A percentile compares a stretch with the other conserved stretches of the same genome.
phyloP scores from a whole-genome alignment of 306 rosid species.

The Arachis hypogaea region DNA sequence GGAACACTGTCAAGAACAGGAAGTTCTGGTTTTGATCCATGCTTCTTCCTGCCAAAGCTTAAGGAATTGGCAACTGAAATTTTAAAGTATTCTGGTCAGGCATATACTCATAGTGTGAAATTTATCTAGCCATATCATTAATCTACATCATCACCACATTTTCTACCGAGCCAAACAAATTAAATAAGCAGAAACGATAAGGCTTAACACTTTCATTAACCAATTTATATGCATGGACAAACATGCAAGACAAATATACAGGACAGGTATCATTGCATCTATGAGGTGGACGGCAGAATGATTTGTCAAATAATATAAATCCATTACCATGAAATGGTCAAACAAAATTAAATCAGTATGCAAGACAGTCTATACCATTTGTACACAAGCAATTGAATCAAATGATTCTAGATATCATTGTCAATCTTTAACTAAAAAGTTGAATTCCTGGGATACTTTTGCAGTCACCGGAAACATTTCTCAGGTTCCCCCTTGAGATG shows the following conservation, averaged over 20 bases:
- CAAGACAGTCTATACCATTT: conserved; percentile 5
- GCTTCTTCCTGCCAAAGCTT: conserved; percentile 55
- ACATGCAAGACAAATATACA: conserved; percentile 19
- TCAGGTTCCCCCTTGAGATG: conserved; percentile 17
- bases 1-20: conserved; percentile 62
- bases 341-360: conserved; percentile 1
- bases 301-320: conserved; percentile 1
- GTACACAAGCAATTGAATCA: conserved; percentile 8
- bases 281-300: conserved; percentile 1
- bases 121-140: background rate
- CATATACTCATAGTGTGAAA: conserved; percentile 24
- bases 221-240: background rate
- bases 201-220: background rate
- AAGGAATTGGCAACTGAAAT: conserved; percentile 59
- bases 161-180: conserved; percentile 15
- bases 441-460: background rate
- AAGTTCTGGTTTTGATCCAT: conserved; percentile 64
- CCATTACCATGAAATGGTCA: background rate
- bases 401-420: background rate
- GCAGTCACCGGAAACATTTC: conserved; percentile 1
- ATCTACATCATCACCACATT: conserved; percentile 4
- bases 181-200: background rate
- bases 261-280: background rate
- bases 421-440: conserved; percentile 10
- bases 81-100: conserved; percentile 36